phyloP scores from a whole-genome alignment of 2,329 filamentous ascomycete species.

The Alternaria sp. region DNA sequence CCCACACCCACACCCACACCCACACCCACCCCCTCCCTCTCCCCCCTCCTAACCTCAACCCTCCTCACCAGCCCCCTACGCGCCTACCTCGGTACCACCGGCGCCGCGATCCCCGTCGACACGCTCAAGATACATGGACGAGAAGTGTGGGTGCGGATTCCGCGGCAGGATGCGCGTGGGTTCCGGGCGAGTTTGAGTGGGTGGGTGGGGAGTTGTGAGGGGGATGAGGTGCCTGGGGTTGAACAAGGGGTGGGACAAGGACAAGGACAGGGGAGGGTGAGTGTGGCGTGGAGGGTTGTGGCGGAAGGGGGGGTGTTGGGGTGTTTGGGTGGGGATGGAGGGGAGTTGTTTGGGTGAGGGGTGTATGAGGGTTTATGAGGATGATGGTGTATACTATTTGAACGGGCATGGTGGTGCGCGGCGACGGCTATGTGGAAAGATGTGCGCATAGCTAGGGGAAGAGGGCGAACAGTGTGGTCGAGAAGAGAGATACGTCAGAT shows the following conservation, averaged over 20 bases:
- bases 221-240: slow-evolving; percentile 20
- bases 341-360: not conserved
- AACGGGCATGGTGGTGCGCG: not conserved
- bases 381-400: not conserved
- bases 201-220: slow-evolving; percentile 36
- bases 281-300: slow-evolving; percentile 38
- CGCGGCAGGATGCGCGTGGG: slow-evolving; percentile 32
- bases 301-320: slow-evolving; percentile 17
- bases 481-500: not conserved
- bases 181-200: slow-evolving; percentile 30
- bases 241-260: slow-evolving; percentile 12
- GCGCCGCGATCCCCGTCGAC: slow-evolving; percentile 71
- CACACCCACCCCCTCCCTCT: slow-evolving; percentile 35
- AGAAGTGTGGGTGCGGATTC: slow-evolving; percentile 32
- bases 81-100: slow-evolving; percentile 74
- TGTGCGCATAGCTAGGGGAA: not conserved
- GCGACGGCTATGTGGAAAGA: not conserved
- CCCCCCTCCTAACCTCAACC: slow-evolving; percentile 67
- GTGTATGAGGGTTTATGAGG: too few species aligned
- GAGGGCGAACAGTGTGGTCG: not conserved
- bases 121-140: slow-evolving; percentile 61
- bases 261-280: slow-evolving; percentile 15
- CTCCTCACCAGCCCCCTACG: slow-evolving; percentile 69
- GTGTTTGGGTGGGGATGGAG: not conserved
- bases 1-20: too few species aligned